Evolutionary conservation across 2,329 filamentous ascomycete genomes (phyloP).

Genomic region (Hirsutella minnesotensis): DNA sequence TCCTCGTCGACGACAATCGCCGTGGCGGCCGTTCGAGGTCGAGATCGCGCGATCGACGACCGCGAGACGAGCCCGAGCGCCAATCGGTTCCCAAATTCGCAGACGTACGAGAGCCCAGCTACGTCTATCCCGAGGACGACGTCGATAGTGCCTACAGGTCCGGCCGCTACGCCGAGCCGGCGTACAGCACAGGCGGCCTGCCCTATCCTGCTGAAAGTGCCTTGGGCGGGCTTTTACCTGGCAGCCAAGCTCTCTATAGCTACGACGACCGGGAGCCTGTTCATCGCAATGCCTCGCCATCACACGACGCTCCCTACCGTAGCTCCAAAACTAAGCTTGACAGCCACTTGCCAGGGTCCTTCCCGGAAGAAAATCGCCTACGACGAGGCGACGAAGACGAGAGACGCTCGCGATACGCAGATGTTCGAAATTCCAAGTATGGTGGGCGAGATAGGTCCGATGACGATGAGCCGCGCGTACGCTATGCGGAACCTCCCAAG

Average conservation of each 20-base stretch:
- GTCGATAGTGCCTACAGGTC: conserved; percentile 24
- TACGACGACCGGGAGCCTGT: conserved; percentile 24
- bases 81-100: conserved; percentile 19
- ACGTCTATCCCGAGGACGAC: conserved; percentile 28
- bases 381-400: not conserved
- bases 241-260: conserved; percentile 23
- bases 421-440: too few relatives aligned
- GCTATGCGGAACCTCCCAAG: conserved; percentile 7
- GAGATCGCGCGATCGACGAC: conserved; percentile 24
- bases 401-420: conserved; percentile 2
- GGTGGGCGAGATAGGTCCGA: conserved; percentile 1
- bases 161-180: conserved; percentile 10
- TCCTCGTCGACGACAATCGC: conserved; percentile 32
- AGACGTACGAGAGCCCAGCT: conserved; percentile 30
- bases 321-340: conserved; percentile 23
- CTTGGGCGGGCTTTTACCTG: conserved; percentile 24
- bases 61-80: conserved; percentile 17
- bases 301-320: conserved; percentile 22
- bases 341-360: conserved; percentile 18
- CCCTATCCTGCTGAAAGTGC: conserved; percentile 27
- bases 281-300: conserved; percentile 23
- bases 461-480: conserved; percentile 8
- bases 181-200: conserved; percentile 19
- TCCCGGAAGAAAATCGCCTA: conserved; percentile 17
- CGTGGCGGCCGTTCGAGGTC: conserved; percentile 33